phyloP scores from a whole-genome alignment of 1,284 basidiomycete genomes.

The Malassezia vespertilionis region DNA sequence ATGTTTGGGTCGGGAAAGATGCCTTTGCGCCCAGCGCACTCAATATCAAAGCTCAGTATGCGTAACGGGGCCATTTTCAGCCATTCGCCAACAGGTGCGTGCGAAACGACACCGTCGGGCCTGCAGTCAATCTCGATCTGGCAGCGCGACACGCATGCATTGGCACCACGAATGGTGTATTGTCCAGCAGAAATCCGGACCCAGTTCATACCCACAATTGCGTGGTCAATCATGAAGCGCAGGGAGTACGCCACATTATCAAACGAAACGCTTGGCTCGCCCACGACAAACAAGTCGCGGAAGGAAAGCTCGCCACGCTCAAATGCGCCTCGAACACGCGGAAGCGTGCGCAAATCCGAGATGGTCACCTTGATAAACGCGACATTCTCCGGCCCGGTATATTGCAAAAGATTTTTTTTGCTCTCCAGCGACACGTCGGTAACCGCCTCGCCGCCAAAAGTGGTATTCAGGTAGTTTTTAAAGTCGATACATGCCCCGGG shows the following conservation, averaged over 20 bases:
- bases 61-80: conserved; percentile 43
- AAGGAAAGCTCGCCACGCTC: conserved; percentile 44
- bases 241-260: conserved; percentile 45
- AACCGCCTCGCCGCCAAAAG: conserved; percentile 29
- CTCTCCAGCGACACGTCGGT: conserved; percentile 26
- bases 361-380: conserved; percentile 42
- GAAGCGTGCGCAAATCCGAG: conserved; percentile 32
- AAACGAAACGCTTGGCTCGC: conserved; percentile 36
- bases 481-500: conserved; percentile 36
- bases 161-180: conserved; percentile 34
- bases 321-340: conserved; percentile 36
- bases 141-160: conserved; percentile 29
- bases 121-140: conserved; percentile 45
- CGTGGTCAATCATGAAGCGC: conserved; percentile 46
- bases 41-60: conserved; percentile 46
- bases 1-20: conserved; percentile 41
- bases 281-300: conserved; percentile 37
- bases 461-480: conserved; percentile 37
- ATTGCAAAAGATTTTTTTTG: conserved; percentile 43
- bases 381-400: conserved; percentile 36
- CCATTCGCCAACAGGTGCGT: conserved; percentile 44
- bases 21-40: conserved; percentile 47
- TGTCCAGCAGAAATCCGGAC: conserved; percentile 31
- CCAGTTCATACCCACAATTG: conserved; percentile 48
- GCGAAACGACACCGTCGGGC: conserved; percentile 31